A percentile compares a stretch with the other conserved stretches of the same genome.
phyloP scores from a whole-genome alignment of 495 filamentous ascomycete species.

The Penicillium cinerascens region DNA sequence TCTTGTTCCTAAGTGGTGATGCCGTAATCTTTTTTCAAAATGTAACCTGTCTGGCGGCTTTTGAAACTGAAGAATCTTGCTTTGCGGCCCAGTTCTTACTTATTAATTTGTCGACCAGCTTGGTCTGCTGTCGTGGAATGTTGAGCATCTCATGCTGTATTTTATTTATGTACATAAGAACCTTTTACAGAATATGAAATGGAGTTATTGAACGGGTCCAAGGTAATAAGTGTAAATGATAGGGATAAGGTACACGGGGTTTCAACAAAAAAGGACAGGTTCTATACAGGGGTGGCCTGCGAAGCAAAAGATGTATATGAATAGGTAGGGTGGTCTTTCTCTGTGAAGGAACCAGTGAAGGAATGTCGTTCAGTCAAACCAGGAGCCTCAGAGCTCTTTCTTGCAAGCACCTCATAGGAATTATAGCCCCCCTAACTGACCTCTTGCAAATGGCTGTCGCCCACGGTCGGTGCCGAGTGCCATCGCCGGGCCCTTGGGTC shows the following conservation, averaged over 20 bases:
- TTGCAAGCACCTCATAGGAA: conserved; percentile 4
- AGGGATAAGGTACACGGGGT: neutral
- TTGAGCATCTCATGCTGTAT: neutral
- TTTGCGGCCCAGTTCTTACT: neutral
- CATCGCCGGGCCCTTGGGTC: conserved; percentile 44
- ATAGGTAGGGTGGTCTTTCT: neutral
- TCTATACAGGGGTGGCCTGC: neutral
- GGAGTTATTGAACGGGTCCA: neutral
- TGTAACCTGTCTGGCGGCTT: neutral
- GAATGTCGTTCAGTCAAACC: neutral
- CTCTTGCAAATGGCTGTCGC: conserved; percentile 23
- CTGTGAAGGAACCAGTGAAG: neutral
- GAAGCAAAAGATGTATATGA: neutral
- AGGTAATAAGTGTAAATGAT: neutral
- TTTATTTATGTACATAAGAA: conserved; percentile 1
- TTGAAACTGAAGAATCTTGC: neutral
- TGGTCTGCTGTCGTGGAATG: neutral
- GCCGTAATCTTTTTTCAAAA: neutral
- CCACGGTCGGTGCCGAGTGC: conserved; percentile 34
- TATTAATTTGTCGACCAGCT: conserved; percentile 1
- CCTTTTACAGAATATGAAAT: neutral
- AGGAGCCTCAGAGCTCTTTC: neutral
- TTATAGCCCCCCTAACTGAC: conserved; percentile 30
- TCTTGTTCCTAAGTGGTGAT: neutral
- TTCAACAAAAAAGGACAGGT: neutral